Evolutionary conservation across 345 rosid genomes (phyloP), one percentile per base, ranked within the genome.

Genomic region (Salix dunnii): DNA sequence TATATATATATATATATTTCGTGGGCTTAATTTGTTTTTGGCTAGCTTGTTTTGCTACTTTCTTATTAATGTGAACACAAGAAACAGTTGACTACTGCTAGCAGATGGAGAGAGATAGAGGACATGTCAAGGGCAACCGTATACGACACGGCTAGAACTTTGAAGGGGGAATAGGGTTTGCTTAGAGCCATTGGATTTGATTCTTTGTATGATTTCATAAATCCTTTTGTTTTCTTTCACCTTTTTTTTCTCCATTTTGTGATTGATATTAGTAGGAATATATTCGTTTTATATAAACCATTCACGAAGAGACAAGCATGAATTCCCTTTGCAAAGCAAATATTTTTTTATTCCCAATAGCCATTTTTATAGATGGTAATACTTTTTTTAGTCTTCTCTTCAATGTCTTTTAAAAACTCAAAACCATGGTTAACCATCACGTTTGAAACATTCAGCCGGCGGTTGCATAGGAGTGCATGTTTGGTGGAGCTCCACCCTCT

Each of bases 121-220:
- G 46, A 42, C 46, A 51, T 31, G 64, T 55, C 21, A 55, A 23
- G n/a, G 12, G 21, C 31, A 20, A 42, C 40, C 79, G 79, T 60
- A 55, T 53, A 65, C 60, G 48, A 49, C 63, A 75, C 71, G 77
- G 70, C 14, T 63, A 5, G 27, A 30, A 43, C 38, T 28, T 64
- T 38, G 69, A 74, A 74, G 38, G 70, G 46, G 62, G 40, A 17
- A 43, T 33, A 46, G 69, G 77, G 60, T 46, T 64, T 12, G 35
- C 70, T 11, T 28, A 63, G 43, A 27, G 51, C 51, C 67, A 72
- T 36, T 40, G 28, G 17, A 72, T 36, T 48, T 30, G 40, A 30
- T 70, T 31, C 38, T 40, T 70, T 28, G 21, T 8, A 23, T 40
- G 51, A 42, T 30, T 33, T 17, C 68, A 12, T 17, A 65, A 17